Base-by-base conservation (phyloP, 805 yeast species). In the Myxozyma melibiosi region DNA sequence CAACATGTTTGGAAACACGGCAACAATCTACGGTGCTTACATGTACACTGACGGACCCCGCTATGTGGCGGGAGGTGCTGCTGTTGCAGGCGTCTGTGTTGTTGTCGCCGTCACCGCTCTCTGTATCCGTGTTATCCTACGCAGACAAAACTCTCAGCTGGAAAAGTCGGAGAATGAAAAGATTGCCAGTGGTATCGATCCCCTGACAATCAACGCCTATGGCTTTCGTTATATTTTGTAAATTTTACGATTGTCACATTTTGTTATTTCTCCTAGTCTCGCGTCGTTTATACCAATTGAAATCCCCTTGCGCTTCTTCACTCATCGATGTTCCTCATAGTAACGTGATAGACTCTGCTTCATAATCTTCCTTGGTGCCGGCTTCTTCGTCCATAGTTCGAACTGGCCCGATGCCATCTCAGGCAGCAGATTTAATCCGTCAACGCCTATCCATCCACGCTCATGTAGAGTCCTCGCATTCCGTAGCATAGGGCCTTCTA, bases 1-100 rank as follows among this genome's bases (percentile, higher is more conserved):
- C 38, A 58, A 58, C 25, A 56, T 55, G 61, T 41, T 56, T 27
- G 53, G 51, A 25, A 58, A 58, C 41, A 25, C 57, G 18, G 63
- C 57, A 11, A 45, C 50, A 13, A 51, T 58, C 27, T 55, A 55
- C 16, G 59, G 59, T 27, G 31, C 59, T 20, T 55, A 55, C 24
- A 34, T 55, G 56, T 55, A 53, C 35, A 38, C 61, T 11, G 57
- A 37, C 6, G 49, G 55, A 6, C 63, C 63, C 7, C 41, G 57
- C 4, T 58, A 57, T 27, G 40, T 56, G 13, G 44, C 51, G n/a
- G 63, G 61, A 3, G 61, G 63, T 11, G 44, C 35, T 24, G 61
- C 57, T 8, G 53, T 46, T 11, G 45, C 51, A n/a, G 55, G 18
- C 0, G 41, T 45, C 16, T 53, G 55, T 28, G 22, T 57, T 4